phyloP scores from a whole-genome alignment of 1,284 basidiomycete genomes.

The Dichomitus squalens region DNA sequence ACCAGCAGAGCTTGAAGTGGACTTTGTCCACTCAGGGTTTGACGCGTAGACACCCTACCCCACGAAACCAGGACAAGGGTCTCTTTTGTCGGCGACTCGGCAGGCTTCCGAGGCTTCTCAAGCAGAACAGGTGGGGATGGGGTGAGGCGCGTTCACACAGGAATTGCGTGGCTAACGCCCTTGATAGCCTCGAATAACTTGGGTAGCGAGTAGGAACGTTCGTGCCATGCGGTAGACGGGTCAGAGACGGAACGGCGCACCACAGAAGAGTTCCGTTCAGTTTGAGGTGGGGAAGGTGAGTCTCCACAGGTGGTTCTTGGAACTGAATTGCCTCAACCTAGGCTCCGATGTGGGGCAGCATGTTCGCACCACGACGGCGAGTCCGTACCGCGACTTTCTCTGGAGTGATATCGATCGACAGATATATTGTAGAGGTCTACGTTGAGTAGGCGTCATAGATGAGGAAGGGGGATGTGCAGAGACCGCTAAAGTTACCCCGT shows the following conservation, averaged over 20 bases:
- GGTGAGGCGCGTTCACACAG: background rate
- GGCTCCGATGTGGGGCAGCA: background rate
- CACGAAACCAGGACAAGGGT: slow-evolving; percentile 11
- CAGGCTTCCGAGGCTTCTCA: slow-evolving; percentile 14
- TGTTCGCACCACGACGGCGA: background rate
- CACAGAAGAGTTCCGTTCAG: background rate
- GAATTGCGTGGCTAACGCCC: background rate
- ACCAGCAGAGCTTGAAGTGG: background rate
- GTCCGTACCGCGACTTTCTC: background rate
- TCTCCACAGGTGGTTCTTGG: background rate
- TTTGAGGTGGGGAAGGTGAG: background rate
- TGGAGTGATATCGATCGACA: background rate
- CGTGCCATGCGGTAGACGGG: background rate
- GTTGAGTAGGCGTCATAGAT: too few species aligned
- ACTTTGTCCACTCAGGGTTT: slow-evolving; percentile 3
- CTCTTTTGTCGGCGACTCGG: slow-evolving; percentile 7
- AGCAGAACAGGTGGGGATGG: slow-evolving; percentile 7
- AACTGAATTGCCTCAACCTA: background rate
- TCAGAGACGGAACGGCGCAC: background rate
- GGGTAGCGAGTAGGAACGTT: too few species aligned
- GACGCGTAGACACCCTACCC: slow-evolving; percentile 2
- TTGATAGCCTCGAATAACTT: background rate
- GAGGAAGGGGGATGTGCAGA: too few species aligned
- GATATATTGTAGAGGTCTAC: background rate
- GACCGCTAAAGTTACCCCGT: too few species aligned